Conservation (phyloP, 257 asterid genomes). For the Solanum appendiculatum region DNA sequence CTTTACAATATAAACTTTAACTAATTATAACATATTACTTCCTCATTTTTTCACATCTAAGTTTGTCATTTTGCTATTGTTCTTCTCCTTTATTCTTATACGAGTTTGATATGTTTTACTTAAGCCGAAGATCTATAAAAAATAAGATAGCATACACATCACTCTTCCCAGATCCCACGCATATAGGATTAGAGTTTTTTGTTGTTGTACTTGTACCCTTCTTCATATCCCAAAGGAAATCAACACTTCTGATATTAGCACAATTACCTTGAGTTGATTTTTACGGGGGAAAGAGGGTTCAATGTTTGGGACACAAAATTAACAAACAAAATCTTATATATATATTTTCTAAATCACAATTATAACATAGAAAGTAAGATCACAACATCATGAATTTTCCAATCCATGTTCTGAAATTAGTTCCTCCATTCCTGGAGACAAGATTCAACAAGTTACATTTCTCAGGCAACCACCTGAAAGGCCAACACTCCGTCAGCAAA, state of each 20-base stretch:
- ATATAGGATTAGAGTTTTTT: background rate
- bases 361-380: conserved; percentile 4
- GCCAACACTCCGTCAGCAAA: background rate
- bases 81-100: background rate
- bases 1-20: background rate
- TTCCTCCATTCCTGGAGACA: background rate
- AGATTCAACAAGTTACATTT: background rate
- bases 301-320: background rate
- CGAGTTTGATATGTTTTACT: background rate
- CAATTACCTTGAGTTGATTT: background rate
- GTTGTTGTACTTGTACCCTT: background rate
- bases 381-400: background rate
- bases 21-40: background rate
- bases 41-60: background rate
- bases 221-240: background rate
- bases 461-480: background rate
- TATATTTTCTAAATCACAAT: conserved; percentile 2
- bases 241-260: background rate
- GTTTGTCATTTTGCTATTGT: background rate
- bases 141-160: no score
- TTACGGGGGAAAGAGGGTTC: background rate
- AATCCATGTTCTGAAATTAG: conserved; percentile 6
- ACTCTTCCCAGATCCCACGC: background rate
- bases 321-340: background rate
- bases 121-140: no score